Evolutionary conservation across 2,329 filamentous ascomycete species (phyloP).

Genomic region (Blastomyces parvus): DNA sequence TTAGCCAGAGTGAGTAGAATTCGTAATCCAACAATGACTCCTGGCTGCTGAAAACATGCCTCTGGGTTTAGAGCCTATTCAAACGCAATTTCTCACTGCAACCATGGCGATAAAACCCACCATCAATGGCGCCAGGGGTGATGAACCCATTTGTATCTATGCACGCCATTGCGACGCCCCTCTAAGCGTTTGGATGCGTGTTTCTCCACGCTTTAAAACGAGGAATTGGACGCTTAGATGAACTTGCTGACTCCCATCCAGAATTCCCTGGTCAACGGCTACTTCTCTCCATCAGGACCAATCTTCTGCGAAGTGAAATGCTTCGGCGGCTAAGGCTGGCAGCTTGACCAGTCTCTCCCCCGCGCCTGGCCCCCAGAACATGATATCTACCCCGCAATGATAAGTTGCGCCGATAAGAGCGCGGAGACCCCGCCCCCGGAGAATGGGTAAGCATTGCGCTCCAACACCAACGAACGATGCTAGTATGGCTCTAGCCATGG

Average conservation of each 20-base stretch:
- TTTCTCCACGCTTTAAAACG: background rate
- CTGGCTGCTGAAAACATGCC: background rate
- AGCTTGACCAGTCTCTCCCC: background rate
- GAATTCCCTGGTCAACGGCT: background rate
- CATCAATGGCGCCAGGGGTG: background rate
- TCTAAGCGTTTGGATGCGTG: background rate
- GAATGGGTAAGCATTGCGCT: no score
- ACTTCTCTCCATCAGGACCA: background rate
- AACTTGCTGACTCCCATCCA: background rate
- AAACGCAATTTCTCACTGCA: background rate
- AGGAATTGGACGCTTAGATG: background rate
- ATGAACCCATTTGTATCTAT: background rate
- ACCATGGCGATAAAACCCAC: background rate
- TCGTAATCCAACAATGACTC: background rate
- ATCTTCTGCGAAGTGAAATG: background rate
- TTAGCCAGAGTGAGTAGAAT: background rate
- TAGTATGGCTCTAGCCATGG: background rate
- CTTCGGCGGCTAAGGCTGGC: no score
- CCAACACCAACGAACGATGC: no score
- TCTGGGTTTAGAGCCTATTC: background rate
- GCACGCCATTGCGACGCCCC: background rate
- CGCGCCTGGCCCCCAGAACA: background rate
- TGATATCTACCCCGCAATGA: background rate
- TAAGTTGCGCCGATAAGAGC: background rate
- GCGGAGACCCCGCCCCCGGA: no score